These are phyloP conservation scores for Lepidium africanum DNA, from an alignment of 345 rosid genomes.

Conservation along the genomic window DNA sequence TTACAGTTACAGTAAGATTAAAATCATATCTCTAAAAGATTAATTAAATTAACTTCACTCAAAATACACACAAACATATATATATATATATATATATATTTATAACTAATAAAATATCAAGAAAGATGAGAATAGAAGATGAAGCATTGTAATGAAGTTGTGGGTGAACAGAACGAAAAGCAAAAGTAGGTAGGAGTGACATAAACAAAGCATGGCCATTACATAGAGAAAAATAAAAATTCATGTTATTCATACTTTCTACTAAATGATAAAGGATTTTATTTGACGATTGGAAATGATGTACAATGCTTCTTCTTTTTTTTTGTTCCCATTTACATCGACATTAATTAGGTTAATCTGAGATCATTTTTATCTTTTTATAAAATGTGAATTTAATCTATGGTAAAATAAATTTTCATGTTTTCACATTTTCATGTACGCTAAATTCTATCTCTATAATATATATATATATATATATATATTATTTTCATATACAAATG, in stretches of 20 bases:
- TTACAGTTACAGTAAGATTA: neutral
- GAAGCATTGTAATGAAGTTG: slow-evolving; percentile 6
- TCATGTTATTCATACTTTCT: neutral
- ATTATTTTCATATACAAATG: too few species aligned
- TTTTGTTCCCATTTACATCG: neutral
- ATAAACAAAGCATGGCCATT: neutral
- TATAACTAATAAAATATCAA: neutral
- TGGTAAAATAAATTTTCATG: too few species aligned
- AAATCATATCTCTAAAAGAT: neutral
- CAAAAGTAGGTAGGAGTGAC: neutral
- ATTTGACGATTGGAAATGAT: neutral
- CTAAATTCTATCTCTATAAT: too few species aligned
- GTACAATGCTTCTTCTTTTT: neutral
- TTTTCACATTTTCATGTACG: neutral
- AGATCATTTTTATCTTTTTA: neutral
- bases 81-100: neutral
- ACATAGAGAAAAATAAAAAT: neutral
- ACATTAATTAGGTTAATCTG: neutral
- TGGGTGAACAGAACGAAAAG: neutral
- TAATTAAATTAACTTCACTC: neutral
- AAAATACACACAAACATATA: neutral
- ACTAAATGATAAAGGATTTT: neutral
- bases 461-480: too few species aligned
- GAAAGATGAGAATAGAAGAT: neutral
- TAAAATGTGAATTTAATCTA: neutral